Conservation (phyloP, 1,139 yeast species). For the Candida pseudoviswanathii region DNA sequence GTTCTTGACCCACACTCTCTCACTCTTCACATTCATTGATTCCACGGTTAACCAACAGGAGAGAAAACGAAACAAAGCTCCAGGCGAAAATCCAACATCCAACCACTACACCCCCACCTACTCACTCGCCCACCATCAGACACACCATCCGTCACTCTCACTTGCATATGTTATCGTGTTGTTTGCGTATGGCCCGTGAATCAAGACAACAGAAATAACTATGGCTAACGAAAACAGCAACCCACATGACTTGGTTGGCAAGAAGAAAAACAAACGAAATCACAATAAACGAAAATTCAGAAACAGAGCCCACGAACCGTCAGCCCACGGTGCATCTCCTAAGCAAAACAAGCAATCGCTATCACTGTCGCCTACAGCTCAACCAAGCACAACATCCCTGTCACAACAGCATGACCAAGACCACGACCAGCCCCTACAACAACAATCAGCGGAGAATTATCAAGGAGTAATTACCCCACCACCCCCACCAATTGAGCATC, state of each 20-base stretch:
- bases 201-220: not conserved
- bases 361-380: too few species aligned
- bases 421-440: not conserved
- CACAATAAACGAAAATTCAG: constrained; percentile 1
- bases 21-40: not conserved
- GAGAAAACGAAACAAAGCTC: not conserved
- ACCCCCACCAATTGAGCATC: constrained; percentile 1
- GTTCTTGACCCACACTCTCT: too few species aligned
- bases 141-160: not conserved
- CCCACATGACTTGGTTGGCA: not conserved
- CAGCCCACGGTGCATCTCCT: not conserved
- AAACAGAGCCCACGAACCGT: not conserved
- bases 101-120: too few species aligned
- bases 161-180: not conserved
- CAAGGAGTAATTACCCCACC: not conserved
- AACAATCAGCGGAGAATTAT: not conserved
- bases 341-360: too few species aligned
- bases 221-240: constrained; percentile 1
- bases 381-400: too few species aligned
- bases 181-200: not conserved
- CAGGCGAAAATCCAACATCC: not conserved
- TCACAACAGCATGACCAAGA: not conserved
- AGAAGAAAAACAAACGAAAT: not conserved
- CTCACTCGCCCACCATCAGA: not conserved
- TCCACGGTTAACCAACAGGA: not conserved